Conservation (phyloP, 1,284 basidiomycete species). For the Malassezia furfur region DNA sequence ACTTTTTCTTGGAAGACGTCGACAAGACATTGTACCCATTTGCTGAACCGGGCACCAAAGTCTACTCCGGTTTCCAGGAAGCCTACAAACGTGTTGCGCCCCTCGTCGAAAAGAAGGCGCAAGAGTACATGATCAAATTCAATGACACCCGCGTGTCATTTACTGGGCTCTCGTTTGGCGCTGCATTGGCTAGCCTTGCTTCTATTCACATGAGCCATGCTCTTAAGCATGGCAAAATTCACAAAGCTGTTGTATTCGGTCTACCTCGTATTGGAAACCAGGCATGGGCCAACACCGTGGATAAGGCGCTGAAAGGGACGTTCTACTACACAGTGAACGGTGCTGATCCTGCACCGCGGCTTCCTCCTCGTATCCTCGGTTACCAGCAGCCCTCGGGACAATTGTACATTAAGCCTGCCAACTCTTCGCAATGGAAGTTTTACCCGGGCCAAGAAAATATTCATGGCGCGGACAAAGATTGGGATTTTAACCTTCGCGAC, state of each 20-base stretch:
- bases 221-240: constrained; percentile 18
- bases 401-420: constrained; percentile 15
- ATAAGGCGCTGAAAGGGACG: neutral
- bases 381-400: constrained; percentile 18
- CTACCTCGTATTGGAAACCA: constrained; percentile 18
- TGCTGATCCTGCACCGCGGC: constrained; percentile 3
- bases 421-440: constrained; percentile 17
- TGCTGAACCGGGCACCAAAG: too few relatives aligned
- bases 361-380: constrained; percentile 12
- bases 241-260: constrained; percentile 4
- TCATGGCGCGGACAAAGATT: constrained; percentile 25
- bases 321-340: constrained; percentile 14
- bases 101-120: too few relatives aligned
- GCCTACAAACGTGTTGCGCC: too few relatives aligned
- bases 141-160: constrained; percentile 9
- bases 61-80: too few relatives aligned
- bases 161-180: constrained; percentile 11
- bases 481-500: too few relatives aligned
- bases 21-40: too few relatives aligned
- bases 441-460: constrained; percentile 39
- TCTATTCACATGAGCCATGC: constrained; percentile 7
- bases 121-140: too few relatives aligned
- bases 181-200: constrained; percentile 1
- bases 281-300: constrained; percentile 15
- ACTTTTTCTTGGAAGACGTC: constrained; percentile 14